A percentile compares a stretch with the other conserved stretches of the same genome.
Evolutionary conservation across 2,329 filamentous ascomycete genomes (phyloP).

Genomic region (Aphanocladium album): DNA sequence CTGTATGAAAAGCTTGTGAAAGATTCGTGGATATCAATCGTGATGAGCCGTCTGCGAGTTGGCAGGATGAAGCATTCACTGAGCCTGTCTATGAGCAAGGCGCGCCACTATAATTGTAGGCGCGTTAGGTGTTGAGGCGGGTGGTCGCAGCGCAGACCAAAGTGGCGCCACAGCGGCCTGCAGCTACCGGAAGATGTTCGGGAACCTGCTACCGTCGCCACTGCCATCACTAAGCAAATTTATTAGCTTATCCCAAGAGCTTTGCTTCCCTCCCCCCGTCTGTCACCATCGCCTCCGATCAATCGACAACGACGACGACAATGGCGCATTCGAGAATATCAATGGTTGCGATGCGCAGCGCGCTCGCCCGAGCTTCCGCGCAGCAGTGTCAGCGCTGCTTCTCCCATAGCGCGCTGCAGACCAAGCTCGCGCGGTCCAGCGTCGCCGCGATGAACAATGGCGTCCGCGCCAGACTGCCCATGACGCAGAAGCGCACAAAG

Average conservation of each 20-base stretch:
- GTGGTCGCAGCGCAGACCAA: not conserved
- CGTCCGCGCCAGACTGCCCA: slow-evolving; percentile 29
- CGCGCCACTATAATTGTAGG: not conserved
- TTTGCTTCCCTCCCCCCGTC: not conserved
- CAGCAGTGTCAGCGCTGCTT: slow-evolving; percentile 41
- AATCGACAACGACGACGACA: slow-evolving; percentile 1
- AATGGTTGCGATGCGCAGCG: slow-evolving; percentile 31
- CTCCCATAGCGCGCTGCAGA: slow-evolving; percentile 29
- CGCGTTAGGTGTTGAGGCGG: not conserved
- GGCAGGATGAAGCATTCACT: slow-evolving; percentile 1
- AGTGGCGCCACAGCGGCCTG: slow-evolving; percentile 6
- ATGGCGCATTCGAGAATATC: slow-evolving; percentile 37
- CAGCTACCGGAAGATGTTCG: slow-evolving; percentile 9
- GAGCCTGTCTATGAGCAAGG: not conserved
- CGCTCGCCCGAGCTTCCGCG: slow-evolving; percentile 26
- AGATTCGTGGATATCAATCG: not conserved
- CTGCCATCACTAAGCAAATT: slow-evolving; percentile 10
- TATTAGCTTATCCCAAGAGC: not conserved
- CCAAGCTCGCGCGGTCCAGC: slow-evolving; percentile 31
- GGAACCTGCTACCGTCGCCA: not conserved
- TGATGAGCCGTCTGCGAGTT: not conserved
- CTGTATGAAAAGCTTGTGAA: not conserved
- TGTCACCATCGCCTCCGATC: not conserved
- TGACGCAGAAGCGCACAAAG: slow-evolving; percentile 35
- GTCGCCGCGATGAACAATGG: slow-evolving; percentile 22